phyloP scores from a whole-genome alignment of 1,139 yeast species.

The Citeromyces hawaiiensis region DNA sequence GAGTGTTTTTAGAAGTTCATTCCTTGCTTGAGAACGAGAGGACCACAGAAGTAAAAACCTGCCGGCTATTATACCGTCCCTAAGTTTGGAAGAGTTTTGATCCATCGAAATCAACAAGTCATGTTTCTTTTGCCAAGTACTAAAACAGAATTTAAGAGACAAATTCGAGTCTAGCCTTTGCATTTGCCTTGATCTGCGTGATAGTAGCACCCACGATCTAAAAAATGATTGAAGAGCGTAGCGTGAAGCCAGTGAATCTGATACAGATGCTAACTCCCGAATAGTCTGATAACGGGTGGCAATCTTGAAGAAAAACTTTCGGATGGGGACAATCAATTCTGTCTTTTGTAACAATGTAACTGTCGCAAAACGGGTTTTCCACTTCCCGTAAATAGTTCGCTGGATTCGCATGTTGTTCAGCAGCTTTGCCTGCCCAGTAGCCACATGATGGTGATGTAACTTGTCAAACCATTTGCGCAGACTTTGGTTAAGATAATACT shows the following conservation, averaged over 20 bases:
- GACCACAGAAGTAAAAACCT: background rate
- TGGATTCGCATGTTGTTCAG: background rate
- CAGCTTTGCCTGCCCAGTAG: background rate
- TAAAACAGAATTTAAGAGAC: background rate
- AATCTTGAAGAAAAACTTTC: background rate
- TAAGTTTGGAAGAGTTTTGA: background rate
- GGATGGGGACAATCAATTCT: background rate
- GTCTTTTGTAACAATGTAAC: background rate
- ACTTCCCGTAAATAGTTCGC: background rate
- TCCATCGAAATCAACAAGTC: background rate
- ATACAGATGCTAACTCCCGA: background rate
- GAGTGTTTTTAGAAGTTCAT: background rate
- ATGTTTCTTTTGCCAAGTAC: background rate
- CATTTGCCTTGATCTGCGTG: background rate
- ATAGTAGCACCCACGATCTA: background rate
- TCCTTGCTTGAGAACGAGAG: background rate
- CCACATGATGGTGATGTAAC: background rate
- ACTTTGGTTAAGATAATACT: background rate
- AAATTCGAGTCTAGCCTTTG: background rate
- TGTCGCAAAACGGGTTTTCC: background rate
- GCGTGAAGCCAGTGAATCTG: background rate
- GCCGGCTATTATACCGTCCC: background rate
- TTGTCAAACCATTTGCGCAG: conserved; percentile 2
- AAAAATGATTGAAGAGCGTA: background rate
- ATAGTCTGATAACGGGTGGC: background rate